Percentiles rank a stretch among this genome's conserved stretches.
Evolutionary conservation across 257 asterid species (phyloP).

Genomic region (Nyctanthes arbortristis): DNA sequence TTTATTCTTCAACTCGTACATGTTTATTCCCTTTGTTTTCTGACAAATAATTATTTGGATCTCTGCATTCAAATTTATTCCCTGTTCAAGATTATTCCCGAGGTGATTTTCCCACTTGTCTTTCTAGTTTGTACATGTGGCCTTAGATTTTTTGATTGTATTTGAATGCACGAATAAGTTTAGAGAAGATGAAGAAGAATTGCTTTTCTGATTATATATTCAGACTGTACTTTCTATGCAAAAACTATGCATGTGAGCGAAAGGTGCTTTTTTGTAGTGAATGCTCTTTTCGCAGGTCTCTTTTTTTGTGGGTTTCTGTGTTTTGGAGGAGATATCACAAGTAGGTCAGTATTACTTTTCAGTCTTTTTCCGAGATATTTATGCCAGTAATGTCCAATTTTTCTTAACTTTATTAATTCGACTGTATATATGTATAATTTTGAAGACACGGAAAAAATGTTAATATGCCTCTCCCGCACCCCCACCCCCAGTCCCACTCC

Average conservation of each 20-base stretch:
- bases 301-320: constrained; percentile 30
- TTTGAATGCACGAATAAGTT: no score
- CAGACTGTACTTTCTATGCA: no score
- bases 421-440: background rate
- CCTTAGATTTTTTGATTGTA: no score
- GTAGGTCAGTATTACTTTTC: constrained; percentile 36
- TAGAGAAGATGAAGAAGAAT: no score
- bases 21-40: background rate
- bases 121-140: no score
- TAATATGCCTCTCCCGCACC: no score
- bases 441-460: background rate
- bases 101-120: no score
- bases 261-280: background rate
- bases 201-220: background rate
- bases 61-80: background rate
- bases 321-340: constrained; percentile 27
- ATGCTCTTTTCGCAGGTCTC: constrained; percentile 7
- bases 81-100: background rate
- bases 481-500: background rate
- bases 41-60: background rate
- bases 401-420: constrained; percentile 17
- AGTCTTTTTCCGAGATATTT: constrained; percentile 24
- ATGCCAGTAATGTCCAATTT: constrained; percentile 11
- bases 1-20: background rate
- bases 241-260: background rate